phyloP scores from a whole-genome alignment of 768 basidiomycete genomes.

The Kwoniella heveanensis region DNA sequence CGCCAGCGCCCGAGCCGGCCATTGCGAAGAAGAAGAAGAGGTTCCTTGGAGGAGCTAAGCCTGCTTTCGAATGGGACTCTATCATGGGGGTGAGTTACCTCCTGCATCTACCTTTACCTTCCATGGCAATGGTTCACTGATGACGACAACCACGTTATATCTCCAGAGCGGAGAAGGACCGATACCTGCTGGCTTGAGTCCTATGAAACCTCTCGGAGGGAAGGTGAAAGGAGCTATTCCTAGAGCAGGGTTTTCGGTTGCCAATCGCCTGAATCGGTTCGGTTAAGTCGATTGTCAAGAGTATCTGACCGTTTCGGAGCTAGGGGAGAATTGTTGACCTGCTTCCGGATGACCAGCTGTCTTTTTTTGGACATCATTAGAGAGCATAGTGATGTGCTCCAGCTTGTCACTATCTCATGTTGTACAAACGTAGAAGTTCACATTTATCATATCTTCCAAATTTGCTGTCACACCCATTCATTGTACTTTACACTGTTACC shows the following conservation, averaged over 20 bases:
- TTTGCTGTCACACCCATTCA: no score
- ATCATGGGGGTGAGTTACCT: slow-evolving; percentile 41
- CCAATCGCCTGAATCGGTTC: slow-evolving; percentile 18
- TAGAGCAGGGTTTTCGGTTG: slow-evolving; percentile 34
- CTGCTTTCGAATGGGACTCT: slow-evolving; percentile 48
- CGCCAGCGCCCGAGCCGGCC: background rate
- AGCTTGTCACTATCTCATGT: no score
- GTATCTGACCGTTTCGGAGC: no score
- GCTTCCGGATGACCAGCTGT: no score
- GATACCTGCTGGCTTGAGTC: slow-evolving; percentile 42
- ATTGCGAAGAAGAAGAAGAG: slow-evolving; percentile 52
- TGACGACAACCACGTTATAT: background rate
- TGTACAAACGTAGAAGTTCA: no score
- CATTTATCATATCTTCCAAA: no score
- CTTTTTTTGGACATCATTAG: no score
- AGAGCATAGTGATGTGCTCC: no score
- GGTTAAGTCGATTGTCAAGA: background rate
- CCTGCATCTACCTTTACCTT: no score
- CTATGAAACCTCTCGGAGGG: slow-evolving; percentile 31
- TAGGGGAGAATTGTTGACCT: background rate
- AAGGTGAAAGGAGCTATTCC: slow-evolving; percentile 39
- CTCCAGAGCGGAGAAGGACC: slow-evolving; percentile 47
- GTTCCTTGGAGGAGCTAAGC: slow-evolving; percentile 34
- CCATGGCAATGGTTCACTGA: no score
- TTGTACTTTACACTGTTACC: no score